Conservation (phyloP, 805 yeast genomes). For the Ogataea pilisensis region DNA sequence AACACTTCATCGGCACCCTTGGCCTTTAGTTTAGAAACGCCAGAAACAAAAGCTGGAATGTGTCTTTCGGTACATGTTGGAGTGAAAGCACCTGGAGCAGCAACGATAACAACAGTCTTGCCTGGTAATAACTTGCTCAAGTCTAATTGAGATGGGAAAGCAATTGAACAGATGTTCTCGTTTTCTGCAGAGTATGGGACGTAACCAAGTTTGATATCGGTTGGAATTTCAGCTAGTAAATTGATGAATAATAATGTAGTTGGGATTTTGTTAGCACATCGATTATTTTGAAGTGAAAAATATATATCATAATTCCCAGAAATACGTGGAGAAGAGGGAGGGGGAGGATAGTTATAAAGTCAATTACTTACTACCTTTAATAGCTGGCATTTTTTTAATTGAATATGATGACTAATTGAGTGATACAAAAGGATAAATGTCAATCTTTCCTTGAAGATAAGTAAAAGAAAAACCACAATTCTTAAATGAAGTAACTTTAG, state of each 20-base stretch:
- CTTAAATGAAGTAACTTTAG: too few relatives aligned
- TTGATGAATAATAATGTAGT: too few relatives aligned
- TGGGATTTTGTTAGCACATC: slow-evolving; percentile 3
- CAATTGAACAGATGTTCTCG: slow-evolving; percentile 37
- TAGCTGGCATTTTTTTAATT: slow-evolving; percentile 2
- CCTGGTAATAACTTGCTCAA: slow-evolving; percentile 34
- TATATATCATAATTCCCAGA: too few relatives aligned
- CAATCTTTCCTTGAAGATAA: not conserved
- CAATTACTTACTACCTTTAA: slow-evolving; percentile 8
- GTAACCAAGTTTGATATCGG: slow-evolving; percentile 34
- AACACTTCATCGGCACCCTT: slow-evolving; percentile 37
- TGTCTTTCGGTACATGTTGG: slow-evolving; percentile 44
- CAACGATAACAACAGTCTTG: slow-evolving; percentile 36
- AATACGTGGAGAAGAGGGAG: too few relatives aligned
- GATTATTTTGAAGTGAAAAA: not conserved
- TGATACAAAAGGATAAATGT: not conserved
- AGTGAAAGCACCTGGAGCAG: slow-evolving; percentile 51
- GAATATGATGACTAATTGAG: not conserved
- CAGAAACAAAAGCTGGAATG: slow-evolving; percentile 36
- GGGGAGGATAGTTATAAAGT: too few relatives aligned
- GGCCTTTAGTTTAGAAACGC: slow-evolving; percentile 33
- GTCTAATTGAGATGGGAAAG: slow-evolving; percentile 35
- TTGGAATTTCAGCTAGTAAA: slow-evolving; percentile 24
- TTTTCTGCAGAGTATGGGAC: slow-evolving; percentile 38
- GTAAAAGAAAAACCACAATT: too few relatives aligned